Evolutionary conservation across 2,329 filamentous ascomycete genomes (phyloP).

Genomic region (Amylocarpus encephaloides): DNA sequence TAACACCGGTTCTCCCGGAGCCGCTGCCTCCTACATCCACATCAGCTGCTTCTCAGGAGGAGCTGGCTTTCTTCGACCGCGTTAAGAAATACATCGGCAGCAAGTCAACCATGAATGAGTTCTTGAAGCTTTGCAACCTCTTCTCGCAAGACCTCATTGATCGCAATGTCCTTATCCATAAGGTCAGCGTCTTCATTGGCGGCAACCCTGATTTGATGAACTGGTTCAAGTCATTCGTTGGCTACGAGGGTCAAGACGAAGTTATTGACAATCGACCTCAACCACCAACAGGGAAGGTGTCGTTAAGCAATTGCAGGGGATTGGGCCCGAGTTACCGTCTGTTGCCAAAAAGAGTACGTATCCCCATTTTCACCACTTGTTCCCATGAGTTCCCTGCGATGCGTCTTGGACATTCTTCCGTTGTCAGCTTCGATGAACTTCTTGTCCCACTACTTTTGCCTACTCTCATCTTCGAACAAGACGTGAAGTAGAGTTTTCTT

Average conservation of each 20-base stretch:
- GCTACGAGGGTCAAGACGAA: constrained; percentile 69
- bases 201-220: constrained; percentile 81
- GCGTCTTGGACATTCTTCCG: neutral
- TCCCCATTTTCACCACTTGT: constrained; percentile 3
- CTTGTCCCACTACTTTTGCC: no score
- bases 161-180: constrained; percentile 72
- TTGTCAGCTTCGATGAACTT: neutral
- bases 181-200: constrained; percentile 79
- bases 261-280: constrained; percentile 72
- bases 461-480: no score
- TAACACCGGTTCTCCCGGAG: constrained; percentile 83
- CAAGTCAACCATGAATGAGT: constrained; percentile 88
- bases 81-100: constrained; percentile 96
- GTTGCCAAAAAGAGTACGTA: constrained; percentile 67
- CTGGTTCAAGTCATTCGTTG: constrained; percentile 81
- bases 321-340: constrained; percentile 92
- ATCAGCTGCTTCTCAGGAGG: constrained; percentile 71
- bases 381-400: neutral
- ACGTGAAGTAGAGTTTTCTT: no score
- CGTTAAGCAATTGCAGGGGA: constrained; percentile 90
- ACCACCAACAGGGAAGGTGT: constrained; percentile 74
- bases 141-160: constrained; percentile 92
- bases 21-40: constrained; percentile 73
- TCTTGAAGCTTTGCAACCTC: constrained; percentile 92
- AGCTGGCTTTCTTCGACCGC: constrained; percentile 89